A percentile compares a stretch with the other conserved stretches of the same genome.
These are phyloP conservation scores for Pseudozyma sp. DNA, from an alignment of 1,284 basidiomycete genomes.

Conservation along the genomic window DNA sequence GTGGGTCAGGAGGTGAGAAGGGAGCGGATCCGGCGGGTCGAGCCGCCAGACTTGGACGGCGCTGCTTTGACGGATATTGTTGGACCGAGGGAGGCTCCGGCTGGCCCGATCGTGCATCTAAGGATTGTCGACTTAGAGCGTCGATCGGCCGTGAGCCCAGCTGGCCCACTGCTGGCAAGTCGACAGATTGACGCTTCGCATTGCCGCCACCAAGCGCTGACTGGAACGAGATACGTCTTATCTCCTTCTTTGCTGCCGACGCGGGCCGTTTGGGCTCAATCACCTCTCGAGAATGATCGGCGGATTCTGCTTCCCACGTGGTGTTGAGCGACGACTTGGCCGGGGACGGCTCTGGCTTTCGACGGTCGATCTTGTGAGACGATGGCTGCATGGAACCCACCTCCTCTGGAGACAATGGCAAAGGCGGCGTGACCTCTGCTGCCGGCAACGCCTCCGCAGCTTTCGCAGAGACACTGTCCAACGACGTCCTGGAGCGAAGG, in stretches of 20 bases:
- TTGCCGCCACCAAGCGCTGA: constrained; percentile 1
- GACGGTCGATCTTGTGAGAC: neutral
- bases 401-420: constrained; percentile 12
- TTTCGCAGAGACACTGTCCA: constrained; percentile 21
- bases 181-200: constrained; percentile 12
- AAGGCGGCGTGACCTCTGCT: constrained; percentile 10
- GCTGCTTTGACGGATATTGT: neutral
- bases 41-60: constrained; percentile 4
- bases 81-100: neutral
- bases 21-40: neutral
- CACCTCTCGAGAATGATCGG: neutral
- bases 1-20: neutral
- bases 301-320: constrained; percentile 14
- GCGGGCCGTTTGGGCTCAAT: constrained; percentile 2
- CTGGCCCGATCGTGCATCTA: neutral
- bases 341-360: constrained; percentile 9
- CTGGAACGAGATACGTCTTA: constrained; percentile 20
- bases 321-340: constrained; percentile 20
- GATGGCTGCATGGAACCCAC: neutral
- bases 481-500: constrained; percentile 34
- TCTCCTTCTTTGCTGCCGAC: constrained; percentile 4
- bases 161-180: neutral
- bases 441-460: neutral
- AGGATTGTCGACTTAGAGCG: neutral
- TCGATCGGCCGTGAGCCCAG: neutral